Conservation (phyloP, 1,284 basidiomycete genomes). For the Agaricales sp. region DNA sequence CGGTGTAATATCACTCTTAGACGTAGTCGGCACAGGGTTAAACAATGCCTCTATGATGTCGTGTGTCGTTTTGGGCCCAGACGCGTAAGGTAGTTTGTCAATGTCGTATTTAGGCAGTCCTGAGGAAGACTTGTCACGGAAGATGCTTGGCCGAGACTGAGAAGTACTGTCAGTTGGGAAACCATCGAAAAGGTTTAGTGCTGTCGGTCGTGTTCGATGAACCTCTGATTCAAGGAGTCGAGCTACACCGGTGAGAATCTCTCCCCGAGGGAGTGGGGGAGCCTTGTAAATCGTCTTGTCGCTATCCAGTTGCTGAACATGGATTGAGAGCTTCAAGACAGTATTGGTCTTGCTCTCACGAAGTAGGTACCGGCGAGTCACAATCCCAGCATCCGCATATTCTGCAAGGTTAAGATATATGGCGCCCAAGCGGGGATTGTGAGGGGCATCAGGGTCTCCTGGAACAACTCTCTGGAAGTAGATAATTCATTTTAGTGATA, state of each 20-base stretch:
- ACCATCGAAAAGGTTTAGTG: slow-evolving; percentile 34
- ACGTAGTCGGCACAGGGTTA: slow-evolving; percentile 48
- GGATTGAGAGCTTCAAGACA: slow-evolving; percentile 29
- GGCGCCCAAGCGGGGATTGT: slow-evolving; percentile 51
- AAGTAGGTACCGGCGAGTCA: slow-evolving; percentile 63
- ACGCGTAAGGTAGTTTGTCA: slow-evolving; percentile 36
- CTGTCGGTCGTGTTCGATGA: slow-evolving; percentile 38
- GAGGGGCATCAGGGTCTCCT: slow-evolving; percentile 39
- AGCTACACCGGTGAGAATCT: slow-evolving; percentile 58
- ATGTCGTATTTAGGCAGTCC: slow-evolving; percentile 28
- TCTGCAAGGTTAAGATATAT: slow-evolving; percentile 68
- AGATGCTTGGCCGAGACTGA: slow-evolving; percentile 19
- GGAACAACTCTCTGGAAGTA: slow-evolving; percentile 31
- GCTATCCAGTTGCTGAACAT: slow-evolving; percentile 40
- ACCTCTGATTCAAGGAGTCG: slow-evolving; percentile 49
- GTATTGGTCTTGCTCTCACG: slow-evolving; percentile 73
- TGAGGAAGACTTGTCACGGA: slow-evolving; percentile 3
- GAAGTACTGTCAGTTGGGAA: slow-evolving; percentile 17
- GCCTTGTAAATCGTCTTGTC: slow-evolving; percentile 47
- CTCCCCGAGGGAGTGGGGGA: slow-evolving; percentile 57
- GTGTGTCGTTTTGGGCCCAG: slow-evolving; percentile 53
- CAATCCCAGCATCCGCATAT: slow-evolving; percentile 53
- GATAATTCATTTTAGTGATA: background rate
- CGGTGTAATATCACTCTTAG: slow-evolving; percentile 35
- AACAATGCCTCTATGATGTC: slow-evolving; percentile 68